Evolutionary conservation across 495 filamentous ascomycete genomes (phyloP).

Genomic region (Mytilinidion resinicola): DNA sequence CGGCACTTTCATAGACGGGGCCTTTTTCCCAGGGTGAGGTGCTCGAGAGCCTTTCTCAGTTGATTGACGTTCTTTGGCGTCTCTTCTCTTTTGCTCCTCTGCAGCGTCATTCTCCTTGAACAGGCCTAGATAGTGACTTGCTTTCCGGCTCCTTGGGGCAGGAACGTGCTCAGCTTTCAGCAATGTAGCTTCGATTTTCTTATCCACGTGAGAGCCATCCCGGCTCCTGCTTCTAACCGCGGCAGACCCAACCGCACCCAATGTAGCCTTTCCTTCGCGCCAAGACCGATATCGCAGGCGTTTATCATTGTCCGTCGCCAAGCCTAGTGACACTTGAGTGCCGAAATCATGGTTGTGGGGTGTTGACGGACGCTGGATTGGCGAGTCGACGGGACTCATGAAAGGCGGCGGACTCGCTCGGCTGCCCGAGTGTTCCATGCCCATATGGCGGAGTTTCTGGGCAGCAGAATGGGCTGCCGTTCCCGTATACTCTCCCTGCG

Average conservation of each 20-base stretch:
- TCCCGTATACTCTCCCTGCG: too few relatives aligned
- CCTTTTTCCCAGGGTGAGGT: not conserved
- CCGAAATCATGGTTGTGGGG: conserved; percentile 9
- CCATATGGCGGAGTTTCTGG: not conserved
- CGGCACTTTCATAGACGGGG: not conserved
- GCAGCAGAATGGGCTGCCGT: too few relatives aligned
- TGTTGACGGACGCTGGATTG: conserved; percentile 21
- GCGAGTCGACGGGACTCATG: conserved; percentile 31
- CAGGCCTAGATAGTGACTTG: conserved; percentile 83
- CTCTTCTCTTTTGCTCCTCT: conserved; percentile 39
- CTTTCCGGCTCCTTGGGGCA: conserved; percentile 81
- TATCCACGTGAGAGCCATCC: conserved; percentile 56
- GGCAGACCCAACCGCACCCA: conserved; percentile 11
- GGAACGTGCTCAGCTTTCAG: conserved; percentile 59
- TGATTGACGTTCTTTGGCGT: conserved; percentile 22
- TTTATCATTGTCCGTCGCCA: conserved; percentile 19
- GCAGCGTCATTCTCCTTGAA: conserved; percentile 81
- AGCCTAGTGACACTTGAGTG: not conserved
- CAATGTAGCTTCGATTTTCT: conserved; percentile 75
- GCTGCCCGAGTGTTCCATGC: conserved; percentile 9
- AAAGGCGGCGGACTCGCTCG: conserved; percentile 25
- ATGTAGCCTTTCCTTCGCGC: conserved; percentile 36
- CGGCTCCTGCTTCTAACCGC: conserved; percentile 15
- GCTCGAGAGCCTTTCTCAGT: conserved; percentile 1
- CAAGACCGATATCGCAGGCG: conserved; percentile 36